Conservation (phyloP, 2,329 filamentous ascomycete species). For the Sphaerostilbella broomeana region DNA sequence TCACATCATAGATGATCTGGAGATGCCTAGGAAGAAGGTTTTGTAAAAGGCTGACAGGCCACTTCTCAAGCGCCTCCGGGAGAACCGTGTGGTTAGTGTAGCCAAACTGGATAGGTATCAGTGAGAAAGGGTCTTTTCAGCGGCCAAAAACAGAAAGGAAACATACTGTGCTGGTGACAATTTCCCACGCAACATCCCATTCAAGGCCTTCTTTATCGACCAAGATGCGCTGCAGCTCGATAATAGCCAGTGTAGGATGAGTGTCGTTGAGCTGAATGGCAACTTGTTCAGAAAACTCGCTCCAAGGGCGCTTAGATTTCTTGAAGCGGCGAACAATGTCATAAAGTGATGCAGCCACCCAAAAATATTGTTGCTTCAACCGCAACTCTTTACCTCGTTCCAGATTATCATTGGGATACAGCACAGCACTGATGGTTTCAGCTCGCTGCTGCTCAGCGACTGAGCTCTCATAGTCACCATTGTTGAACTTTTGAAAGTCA, state of each 20-base stretch:
- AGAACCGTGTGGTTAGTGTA: constrained; percentile 99
- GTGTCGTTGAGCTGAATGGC: constrained; percentile 98
- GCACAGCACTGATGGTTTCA: constrained; percentile 96
- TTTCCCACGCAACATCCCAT: constrained; percentile 88
- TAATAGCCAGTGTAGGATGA: constrained; percentile 91
- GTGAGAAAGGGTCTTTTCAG: neutral
- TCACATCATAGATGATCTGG: constrained; percentile 98
- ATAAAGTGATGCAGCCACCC: constrained; percentile 92
- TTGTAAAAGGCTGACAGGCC: constrained; percentile 89
- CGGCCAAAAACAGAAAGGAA: neutral
- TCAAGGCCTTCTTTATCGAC: constrained; percentile 83
- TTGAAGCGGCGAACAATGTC: constrained; percentile 98
- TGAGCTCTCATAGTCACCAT: constrained; percentile 92
- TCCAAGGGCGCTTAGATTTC: constrained; percentile 88
- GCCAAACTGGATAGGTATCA: constrained; percentile 56
- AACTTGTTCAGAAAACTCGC: constrained; percentile 86
- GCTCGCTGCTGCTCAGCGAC: constrained; percentile 97
- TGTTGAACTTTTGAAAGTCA: constrained; percentile 99
- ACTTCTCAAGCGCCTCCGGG: constrained; percentile 95
- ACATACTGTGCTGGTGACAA: constrained; percentile 60
- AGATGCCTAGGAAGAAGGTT: constrained; percentile 89
- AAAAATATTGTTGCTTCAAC: constrained; percentile 99
- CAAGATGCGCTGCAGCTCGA: constrained; percentile 89
- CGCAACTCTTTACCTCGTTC: constrained; percentile 95
- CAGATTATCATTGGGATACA: constrained; percentile 97